Base-by-base conservation (phyloP, 2,329 filamentous ascomycete genomes). In the Didymella pinodella region DNA sequence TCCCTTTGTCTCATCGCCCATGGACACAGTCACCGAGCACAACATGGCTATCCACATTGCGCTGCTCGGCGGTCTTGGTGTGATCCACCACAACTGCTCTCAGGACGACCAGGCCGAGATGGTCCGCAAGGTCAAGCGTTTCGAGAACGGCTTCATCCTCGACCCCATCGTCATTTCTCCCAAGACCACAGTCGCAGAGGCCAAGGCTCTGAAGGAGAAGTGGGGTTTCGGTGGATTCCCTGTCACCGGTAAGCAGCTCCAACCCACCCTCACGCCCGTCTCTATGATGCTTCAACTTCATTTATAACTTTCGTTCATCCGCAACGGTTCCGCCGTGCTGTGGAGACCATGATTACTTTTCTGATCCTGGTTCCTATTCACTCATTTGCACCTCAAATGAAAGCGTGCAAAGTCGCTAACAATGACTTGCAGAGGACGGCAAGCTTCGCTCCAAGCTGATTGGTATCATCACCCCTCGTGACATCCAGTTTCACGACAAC, bases 271-370 rank as follows among this genome's bases (percentile, higher is more conserved):
- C 26, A 20, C 43, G 49, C 50, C 26, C 51, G 55, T 76, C 81
- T 81, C 70, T 80, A 83, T 93, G 91, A 97, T 97, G 95, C 87
- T 77, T 79, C 83, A 85, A 81, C 83, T 84, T 86, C 79, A 79
- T 61, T 77, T 83, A 87, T 97, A 98, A 98, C 95, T 99, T 99
- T 99, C 95, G 95, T 99, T 99, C 95, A 94, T 94, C 95, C 92
- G 92, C 86, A 96, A 89, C 87, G 90, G 91, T 89, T 85, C 85
- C 83, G 88, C 86, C 86, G 91, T 92, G 85, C 83, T 97, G 93
- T 86, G 92, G 93, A 97, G 81, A 45, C 80, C 81, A 75, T 74
- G 75, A 67, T 78, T 79, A 50, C 16, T 76, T 85, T 80, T 79
- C 79, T 86, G 83, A 86, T 65, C 68, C 67, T 50, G 59, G 34